Base-by-base conservation (phyloP, 768 basidiomycete species). In the Kwoniella botswanensis region DNA sequence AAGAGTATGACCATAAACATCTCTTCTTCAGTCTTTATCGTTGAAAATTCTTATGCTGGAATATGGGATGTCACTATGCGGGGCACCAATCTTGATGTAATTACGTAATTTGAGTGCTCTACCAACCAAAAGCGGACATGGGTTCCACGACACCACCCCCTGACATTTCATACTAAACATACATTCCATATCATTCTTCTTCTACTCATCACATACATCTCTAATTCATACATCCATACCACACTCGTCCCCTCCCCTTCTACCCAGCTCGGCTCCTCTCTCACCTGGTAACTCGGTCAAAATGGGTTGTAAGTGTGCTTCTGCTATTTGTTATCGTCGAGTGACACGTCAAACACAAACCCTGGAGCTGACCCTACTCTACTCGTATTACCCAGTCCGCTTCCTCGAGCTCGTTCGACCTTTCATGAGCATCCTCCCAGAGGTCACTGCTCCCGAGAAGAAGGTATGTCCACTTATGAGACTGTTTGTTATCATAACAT, bases 381-480 rank as follows among this genome's bases (percentile, higher is more conserved):
- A 59, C 10, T 54, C 24, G 15, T 21, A 10, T 44, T 24, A 22
- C 41, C n/a, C 78, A 96, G 94, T 96, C 86, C 93, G 94, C 86
- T 96, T 97, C 86, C 87, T 98, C 81, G 95, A 96, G 86, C 93
- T 96, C 82, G 95, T 97, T 86, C 90, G 94, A 85, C 96, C 96
- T 68, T 98, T 99, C 87, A 89, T 98, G 85, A 92, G 93, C 61
- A 90, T 98, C 81, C 88, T 98, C 72, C 96, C 96, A 61, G 96
- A 99, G 86, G 94, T 98, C 69, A 93, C 95, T 73, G 94, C 95
- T 60, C 96, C 96, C 64, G 95, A 98, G 87, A 92, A 94, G 84
- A 98, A 97, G 87, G 95, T 94, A 79, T 67, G 79, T 24, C 11
- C 21, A 41, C 18, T 44, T 43, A 29, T 35, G 7, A 35, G 21